Evolutionary conservation across 1,284 basidiomycete species (phyloP).

Genomic region (Cryptococcus floricola): DNA sequence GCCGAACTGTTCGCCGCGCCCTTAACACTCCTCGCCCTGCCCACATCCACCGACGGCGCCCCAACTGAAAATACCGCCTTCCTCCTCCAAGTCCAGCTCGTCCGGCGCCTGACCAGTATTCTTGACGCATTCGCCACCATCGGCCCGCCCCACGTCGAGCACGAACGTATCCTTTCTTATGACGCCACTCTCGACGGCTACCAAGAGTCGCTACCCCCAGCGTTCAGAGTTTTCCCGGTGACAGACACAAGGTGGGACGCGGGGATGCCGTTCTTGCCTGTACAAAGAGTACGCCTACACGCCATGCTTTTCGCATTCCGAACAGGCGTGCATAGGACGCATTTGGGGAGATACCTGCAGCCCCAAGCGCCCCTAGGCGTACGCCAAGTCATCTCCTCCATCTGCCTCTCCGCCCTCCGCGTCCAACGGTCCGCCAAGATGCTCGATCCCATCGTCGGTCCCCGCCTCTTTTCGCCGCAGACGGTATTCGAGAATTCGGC

Average conservation of each 20-base stretch:
- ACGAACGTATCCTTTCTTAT: conserved; percentile 36
- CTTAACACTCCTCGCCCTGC: conserved; percentile 32
- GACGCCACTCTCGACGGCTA: conserved; percentile 38
- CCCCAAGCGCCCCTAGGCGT: conserved; percentile 25
- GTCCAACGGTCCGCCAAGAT: conserved; percentile 40
- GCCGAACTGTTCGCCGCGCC: conserved; percentile 35
- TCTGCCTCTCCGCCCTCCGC: conserved; percentile 34
- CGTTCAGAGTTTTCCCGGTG: conserved; percentile 38
- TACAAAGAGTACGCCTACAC: conserved; percentile 40
- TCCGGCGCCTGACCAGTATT: conserved; percentile 36
- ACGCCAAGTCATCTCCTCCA: conserved; percentile 30
- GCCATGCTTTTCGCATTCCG: conserved; percentile 35
- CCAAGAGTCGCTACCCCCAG: conserved; percentile 42
- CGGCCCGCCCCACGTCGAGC: conserved; percentile 30
- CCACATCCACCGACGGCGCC: conserved; percentile 31
- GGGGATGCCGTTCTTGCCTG: conserved; percentile 31
- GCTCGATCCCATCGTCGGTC: conserved; percentile 38
- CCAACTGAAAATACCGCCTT: conserved; percentile 39
- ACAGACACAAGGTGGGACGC: conserved; percentile 39
- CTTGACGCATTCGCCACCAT: conserved; percentile 41
- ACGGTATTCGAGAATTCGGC: conserved; percentile 40
- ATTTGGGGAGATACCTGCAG: conserved; percentile 32
- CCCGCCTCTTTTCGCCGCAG: conserved; percentile 35
- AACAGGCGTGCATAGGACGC: conserved; percentile 36
- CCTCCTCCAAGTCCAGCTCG: conserved; percentile 41